Conservation (phyloP, 2,329 filamentous ascomycete species). For the Fusarium equiseti region DNA sequence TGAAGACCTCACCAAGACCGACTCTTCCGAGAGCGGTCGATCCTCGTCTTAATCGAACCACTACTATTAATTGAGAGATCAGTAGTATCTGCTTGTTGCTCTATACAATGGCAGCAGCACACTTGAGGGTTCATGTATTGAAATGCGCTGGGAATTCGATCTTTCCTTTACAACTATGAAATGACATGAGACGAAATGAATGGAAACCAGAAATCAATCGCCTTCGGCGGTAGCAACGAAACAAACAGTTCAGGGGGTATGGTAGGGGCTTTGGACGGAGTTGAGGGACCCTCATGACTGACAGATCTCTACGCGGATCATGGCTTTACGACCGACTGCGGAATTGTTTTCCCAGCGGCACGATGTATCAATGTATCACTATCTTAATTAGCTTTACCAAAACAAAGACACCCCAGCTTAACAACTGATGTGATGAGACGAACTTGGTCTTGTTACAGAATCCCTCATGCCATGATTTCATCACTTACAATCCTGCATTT, state of each 20-base stretch:
- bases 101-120: conserved; percentile 49
- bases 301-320: conserved; percentile 44
- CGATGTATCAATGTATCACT: conserved; percentile 52
- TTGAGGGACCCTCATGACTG: conserved; percentile 45
- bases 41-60: conserved; percentile 64
- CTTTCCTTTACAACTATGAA: conserved; percentile 40
- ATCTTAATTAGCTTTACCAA: conserved; percentile 31
- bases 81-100: conserved; percentile 38
- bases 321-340: conserved; percentile 33
- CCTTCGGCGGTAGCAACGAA: conserved; percentile 6
- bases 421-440: background rate
- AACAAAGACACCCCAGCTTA: background rate
- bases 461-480: background rate
- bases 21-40: conserved; percentile 70
- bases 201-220: conserved; percentile 33
- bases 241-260: conserved; percentile 14
- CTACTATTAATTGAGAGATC: conserved; percentile 24
- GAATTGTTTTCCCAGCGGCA: conserved; percentile 28
- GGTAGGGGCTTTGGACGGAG: conserved; percentile 37
- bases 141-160: conserved; percentile 31
- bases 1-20: conserved; percentile 67
- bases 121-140: conserved; percentile 40
- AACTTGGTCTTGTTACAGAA: background rate
- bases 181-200: conserved; percentile 48
- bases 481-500: background rate